A percentile compares a stretch with the other conserved stretches of the same genome.
phyloP scores from a whole-genome alignment of 2,329 filamentous ascomycete species.

The Aspergillus sp. region DNA sequence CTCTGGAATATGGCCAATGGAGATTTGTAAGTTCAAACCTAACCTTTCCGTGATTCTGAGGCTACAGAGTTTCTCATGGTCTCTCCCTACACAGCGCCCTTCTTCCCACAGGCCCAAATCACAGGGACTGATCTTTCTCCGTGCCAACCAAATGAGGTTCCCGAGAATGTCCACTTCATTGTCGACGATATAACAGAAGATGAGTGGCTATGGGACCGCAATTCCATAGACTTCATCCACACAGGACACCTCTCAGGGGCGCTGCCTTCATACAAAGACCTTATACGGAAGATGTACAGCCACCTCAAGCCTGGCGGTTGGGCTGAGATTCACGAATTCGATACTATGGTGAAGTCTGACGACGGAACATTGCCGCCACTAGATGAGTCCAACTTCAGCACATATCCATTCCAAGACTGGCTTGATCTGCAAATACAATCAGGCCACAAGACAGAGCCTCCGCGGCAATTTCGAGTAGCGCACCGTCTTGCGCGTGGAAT shows the following conservation, averaged over 20 bases:
- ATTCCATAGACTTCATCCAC: slow-evolving; percentile 61
- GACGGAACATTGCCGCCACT: slow-evolving; percentile 53
- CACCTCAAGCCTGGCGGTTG: slow-evolving; percentile 59
- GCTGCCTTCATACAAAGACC: slow-evolving; percentile 56
- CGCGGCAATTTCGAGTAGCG: slow-evolving; percentile 52
- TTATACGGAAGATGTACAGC: slow-evolving; percentile 54
- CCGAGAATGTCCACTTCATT: slow-evolving; percentile 72
- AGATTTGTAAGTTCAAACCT: slow-evolving; percentile 53
- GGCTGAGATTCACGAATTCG: slow-evolving; percentile 46
- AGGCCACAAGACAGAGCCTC: slow-evolving; percentile 45
- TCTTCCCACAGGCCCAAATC: slow-evolving; percentile 59
- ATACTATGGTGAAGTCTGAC: slow-evolving; percentile 51
- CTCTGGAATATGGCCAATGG: slow-evolving; percentile 67
- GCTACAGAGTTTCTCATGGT: slow-evolving; percentile 13
- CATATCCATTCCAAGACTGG: slow-evolving; percentile 50
- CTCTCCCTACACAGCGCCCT: slow-evolving; percentile 23
- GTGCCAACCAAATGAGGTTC: slow-evolving; percentile 65
- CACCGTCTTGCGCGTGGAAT: slow-evolving; percentile 56
- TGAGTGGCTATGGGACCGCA: slow-evolving; percentile 56
- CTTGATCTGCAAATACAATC: slow-evolving; percentile 42
- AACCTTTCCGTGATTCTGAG: slow-evolving; percentile 7
- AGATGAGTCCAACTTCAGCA: slow-evolving; percentile 38
- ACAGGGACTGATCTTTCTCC: slow-evolving; percentile 67
- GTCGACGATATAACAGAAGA: slow-evolving; percentile 67
- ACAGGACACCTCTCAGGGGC: slow-evolving; percentile 59